phyloP scores from a whole-genome alignment of 805 yeast genomes.

The Priceomyces fermenticarens region DNA sequence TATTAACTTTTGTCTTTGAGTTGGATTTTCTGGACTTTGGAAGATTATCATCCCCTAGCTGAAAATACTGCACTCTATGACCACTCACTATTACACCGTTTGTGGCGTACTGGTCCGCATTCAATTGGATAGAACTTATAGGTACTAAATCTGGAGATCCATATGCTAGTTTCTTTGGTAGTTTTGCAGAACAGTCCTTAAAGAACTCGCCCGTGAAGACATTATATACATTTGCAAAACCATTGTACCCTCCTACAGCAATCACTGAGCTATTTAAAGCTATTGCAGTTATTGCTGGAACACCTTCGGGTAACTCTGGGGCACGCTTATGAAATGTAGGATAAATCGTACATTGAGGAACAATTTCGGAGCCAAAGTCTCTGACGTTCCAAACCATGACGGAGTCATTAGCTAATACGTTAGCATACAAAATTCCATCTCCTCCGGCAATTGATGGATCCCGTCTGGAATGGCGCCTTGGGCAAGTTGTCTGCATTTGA shows the following conservation, averaged over 20 bases:
- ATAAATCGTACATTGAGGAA: constrained; percentile 10
- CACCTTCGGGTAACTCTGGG: constrained; percentile 4
- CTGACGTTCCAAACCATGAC: constrained; percentile 45
- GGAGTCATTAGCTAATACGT: constrained; percentile 37
- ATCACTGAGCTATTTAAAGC: constrained; percentile 33
- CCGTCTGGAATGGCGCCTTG: constrained; percentile 9
- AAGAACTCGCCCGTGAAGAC: constrained; percentile 40
- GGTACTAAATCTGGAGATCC: constrained; percentile 23
- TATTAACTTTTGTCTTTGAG: constrained; percentile 15
- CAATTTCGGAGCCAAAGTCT: constrained; percentile 10
- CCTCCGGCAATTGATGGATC: constrained; percentile 29
- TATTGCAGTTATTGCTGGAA: constrained; percentile 18
- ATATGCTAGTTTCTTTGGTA: constrained; percentile 23
- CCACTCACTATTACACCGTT: constrained; percentile 43
- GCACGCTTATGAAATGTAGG: constrained; percentile 7
- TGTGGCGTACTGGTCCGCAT: constrained; percentile 19
- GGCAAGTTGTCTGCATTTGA: constrained; percentile 15
- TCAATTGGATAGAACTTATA: constrained; percentile 22
- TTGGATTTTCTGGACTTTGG: constrained; percentile 3
- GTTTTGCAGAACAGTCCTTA: constrained; percentile 29
- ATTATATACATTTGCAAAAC: constrained; percentile 41
- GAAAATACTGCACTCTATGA: constrained; percentile 43
- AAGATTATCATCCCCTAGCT: constrained; percentile 36
- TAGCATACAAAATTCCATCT: constrained; percentile 40
- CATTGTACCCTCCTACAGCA: constrained; percentile 42